Conservation (phyloP, 768 basidiomycete genomes). For the Mycena floridula region DNA sequence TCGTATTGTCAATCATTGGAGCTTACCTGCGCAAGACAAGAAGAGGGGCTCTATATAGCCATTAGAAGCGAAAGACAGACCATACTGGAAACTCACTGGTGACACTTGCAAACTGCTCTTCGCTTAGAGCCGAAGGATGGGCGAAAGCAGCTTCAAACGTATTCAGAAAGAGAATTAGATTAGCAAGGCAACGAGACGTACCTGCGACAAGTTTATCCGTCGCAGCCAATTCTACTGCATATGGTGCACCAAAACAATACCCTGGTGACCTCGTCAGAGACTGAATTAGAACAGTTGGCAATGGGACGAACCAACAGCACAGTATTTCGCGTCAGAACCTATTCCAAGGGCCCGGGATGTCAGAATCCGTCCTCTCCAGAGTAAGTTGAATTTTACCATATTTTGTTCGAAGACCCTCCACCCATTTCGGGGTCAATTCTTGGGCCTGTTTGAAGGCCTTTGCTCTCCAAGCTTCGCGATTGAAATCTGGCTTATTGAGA, state of each 20-base stretch:
- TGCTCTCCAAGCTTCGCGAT: conserved; percentile 26
- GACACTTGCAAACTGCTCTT: conserved; percentile 23
- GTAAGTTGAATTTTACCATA: conserved; percentile 23
- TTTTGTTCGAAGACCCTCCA: conserved; percentile 28
- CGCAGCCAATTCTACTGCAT: conserved; percentile 25
- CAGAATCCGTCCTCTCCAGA: background rate
- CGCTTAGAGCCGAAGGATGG: conserved; percentile 31
- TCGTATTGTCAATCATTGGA: background rate
- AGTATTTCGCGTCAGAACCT: background rate
- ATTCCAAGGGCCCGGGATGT: too few relatives aligned
- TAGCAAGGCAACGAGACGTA: conserved; percentile 12
- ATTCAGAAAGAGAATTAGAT: background rate
- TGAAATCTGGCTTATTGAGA: conserved; percentile 5
- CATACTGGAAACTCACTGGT: conserved; percentile 19
- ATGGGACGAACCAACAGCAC: background rate
- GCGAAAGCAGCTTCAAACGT: conserved; percentile 21
- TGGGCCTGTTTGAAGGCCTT: conserved; percentile 21
- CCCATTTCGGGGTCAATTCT: conserved; percentile 30
- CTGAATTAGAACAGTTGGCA: background rate
- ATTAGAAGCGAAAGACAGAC: background rate
- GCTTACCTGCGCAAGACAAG: conserved; percentile 28
- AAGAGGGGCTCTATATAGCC: conserved; percentile 33
- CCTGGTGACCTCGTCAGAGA: conserved; percentile 16
- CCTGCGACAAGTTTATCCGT: conserved; percentile 26
- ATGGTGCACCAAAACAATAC: conserved; percentile 37